Percentiles rank a stretch among this genome's conserved stretches.
phyloP scores from a whole-genome alignment of 2,329 filamentous ascomycete species.

The Cadophora malorum region DNA sequence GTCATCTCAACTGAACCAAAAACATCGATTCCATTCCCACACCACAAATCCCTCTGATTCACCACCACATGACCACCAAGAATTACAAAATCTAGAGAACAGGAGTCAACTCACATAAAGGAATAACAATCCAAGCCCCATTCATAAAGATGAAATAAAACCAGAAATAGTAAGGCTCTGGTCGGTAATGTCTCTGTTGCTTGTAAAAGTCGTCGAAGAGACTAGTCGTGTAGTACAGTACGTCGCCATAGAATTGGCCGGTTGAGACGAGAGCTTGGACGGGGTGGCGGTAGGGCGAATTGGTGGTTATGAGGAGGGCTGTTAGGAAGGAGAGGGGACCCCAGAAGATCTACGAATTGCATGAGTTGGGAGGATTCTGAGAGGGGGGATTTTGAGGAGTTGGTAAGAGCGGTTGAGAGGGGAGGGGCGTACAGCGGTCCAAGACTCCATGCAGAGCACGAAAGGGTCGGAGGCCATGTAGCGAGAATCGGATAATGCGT shows the following conservation, averaged over 20 bases:
- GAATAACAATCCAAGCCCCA: slow-evolving; percentile 64
- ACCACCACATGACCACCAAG: too few relatives aligned
- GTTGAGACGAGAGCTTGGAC: slow-evolving; percentile 52
- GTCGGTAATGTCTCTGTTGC: slow-evolving; percentile 60
- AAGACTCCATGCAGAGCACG: slow-evolving; percentile 58
- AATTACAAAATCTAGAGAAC: not conserved
- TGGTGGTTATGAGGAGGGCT: slow-evolving; percentile 53
- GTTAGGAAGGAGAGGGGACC: slow-evolving; percentile 63
- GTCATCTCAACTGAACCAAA: too few relatives aligned
- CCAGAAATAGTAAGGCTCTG: slow-evolving; percentile 68
- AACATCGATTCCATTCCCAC: too few relatives aligned
- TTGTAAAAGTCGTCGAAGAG: slow-evolving; percentile 54
- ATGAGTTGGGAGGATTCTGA: not conserved
- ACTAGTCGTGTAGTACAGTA: slow-evolving; percentile 66
- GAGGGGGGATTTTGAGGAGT: too few relatives aligned
- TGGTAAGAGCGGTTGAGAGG: not conserved
- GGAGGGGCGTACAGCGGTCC: slow-evolving; percentile 51
- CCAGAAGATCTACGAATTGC: slow-evolving; percentile 54
- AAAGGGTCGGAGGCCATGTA: slow-evolving; percentile 60
- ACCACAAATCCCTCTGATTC: too few relatives aligned
- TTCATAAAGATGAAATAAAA: slow-evolving; percentile 68
- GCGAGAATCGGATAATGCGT: slow-evolving; percentile 61
- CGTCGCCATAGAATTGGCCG: slow-evolving; percentile 56
- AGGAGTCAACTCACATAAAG: slow-evolving; percentile 54
- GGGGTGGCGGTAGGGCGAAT: slow-evolving; percentile 54